Percentiles rank a stretch among this genome's conserved stretches.
These are phyloP conservation scores for Astrothelium macrocarpum DNA, from an alignment of 495 filamentous ascomycete genomes.

Conservation along the genomic window DNA sequence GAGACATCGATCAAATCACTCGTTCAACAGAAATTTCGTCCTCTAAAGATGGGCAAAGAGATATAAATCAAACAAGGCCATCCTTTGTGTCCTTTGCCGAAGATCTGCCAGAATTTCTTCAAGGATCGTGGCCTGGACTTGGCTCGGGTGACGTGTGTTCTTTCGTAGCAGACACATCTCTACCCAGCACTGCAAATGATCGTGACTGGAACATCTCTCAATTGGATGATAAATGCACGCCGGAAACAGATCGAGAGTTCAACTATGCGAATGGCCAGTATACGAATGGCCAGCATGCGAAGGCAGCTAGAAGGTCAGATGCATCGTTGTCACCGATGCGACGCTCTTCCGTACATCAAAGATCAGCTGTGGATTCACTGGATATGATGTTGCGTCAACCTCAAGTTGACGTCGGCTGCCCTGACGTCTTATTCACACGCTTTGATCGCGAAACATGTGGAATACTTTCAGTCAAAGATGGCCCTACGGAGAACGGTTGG, in stretches of 20 bases:
- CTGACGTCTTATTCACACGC: slow-evolving; percentile 56
- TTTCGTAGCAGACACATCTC: no score
- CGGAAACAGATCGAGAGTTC: background rate
- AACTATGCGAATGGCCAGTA: background rate
- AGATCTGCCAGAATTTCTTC: background rate
- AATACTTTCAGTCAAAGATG: slow-evolving; percentile 68
- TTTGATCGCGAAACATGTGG: slow-evolving; percentile 67
- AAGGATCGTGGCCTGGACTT: background rate
- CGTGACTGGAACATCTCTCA: background rate
- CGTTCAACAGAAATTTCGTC: no score
- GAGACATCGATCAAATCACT: background rate
- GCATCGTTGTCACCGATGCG: background rate
- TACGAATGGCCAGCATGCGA: background rate
- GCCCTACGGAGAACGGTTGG: slow-evolving; percentile 68
- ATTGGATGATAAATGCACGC: background rate
- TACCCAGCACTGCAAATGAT: no score
- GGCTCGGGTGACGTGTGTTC: no score
- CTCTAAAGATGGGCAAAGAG: background rate
- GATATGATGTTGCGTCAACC: background rate
- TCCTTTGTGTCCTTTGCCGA: background rate
- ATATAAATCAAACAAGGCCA: background rate
- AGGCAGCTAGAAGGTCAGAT: background rate
- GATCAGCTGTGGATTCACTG: background rate
- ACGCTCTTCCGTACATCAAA: background rate
- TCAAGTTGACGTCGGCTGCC: slow-evolving; percentile 26